Evolutionary conservation across 306 rosid species (phyloP).

Genomic region (Cucumis cinereus): DNA sequence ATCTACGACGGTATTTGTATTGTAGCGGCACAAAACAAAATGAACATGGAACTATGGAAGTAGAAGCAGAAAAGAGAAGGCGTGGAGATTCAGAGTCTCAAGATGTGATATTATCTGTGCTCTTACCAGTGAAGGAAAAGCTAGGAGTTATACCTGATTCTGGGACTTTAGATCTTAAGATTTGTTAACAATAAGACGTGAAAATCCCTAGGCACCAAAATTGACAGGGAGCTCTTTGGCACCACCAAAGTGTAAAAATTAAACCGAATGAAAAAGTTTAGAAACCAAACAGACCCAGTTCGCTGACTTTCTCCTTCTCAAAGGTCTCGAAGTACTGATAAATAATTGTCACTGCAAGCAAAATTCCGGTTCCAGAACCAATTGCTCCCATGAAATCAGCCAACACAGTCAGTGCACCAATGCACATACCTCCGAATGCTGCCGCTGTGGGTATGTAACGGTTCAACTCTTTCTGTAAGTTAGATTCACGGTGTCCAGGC

Average conservation of each 20-base stretch:
- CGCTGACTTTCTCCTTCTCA: conserved; percentile 87
- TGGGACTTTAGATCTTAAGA: background rate
- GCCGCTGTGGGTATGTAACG: conserved; percentile 96
- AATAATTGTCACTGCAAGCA: conserved; percentile 87
- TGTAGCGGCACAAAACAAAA: too few species aligned
- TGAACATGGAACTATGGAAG: background rate
- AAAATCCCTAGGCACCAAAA: conserved; percentile 10
- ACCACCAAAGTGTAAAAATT: background rate
- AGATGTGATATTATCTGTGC: background rate
- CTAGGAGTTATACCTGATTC: background rate
- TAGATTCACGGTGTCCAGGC: conserved; percentile 96
- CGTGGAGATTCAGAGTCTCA: background rate
- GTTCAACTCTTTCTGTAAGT: conserved; percentile 83
- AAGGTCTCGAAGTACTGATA: conserved; percentile 94
- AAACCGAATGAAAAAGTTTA: conserved; percentile 6
- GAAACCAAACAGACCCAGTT: conserved; percentile 92
- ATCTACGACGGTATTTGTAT: background rate
- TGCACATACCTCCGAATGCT: conserved; percentile 92
- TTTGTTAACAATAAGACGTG: background rate
- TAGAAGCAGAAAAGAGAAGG: background rate
- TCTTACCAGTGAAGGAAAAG: background rate
- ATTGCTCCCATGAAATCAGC: conserved; percentile 98
- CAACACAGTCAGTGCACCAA: conserved; percentile 83
- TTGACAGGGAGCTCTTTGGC: conserved; percentile 12
- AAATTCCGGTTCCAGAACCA: conserved; percentile 86